Base-by-base conservation (phyloP, 1,284 basidiomycete genomes). In the Xerocomus amazonicus region DNA sequence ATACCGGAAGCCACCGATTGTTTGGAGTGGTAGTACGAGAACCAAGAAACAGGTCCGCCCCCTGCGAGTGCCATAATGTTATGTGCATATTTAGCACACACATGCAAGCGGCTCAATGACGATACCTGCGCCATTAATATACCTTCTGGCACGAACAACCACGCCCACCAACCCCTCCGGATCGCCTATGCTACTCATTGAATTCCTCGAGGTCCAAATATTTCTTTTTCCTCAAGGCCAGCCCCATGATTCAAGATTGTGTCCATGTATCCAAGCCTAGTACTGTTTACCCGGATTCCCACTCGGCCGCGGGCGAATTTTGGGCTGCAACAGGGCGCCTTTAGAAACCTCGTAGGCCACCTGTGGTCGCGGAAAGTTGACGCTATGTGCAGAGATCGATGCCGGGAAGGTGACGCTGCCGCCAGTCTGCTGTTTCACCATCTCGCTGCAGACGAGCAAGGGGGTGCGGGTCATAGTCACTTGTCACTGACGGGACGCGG, bases 231-330 rank as follows among this genome's bases (percentile, higher is more conserved):
- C 14, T 58, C 67, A 9, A 72, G 54, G 1, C 63, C 65, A 0
- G 63, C 58, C 9, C 67, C 69, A 37, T 67, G 60, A 31, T 73
- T 76, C 56, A 74, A 58, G 36, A 68, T 62, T 3, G 73, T 75
- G 47, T 74, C 69, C 68, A 73, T 73, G 53, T 73, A 74, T n/a
- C 74, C 73, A 8, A 73, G 72, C 40, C 68, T 70, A 33, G 76
- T 66, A 28, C 65, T 71, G 48, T 74, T 76, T 32, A 73, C 73
- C 4, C 70, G 66, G 34, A 75, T 72, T 1, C 72, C 72, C 72
- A 74, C 54, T 76, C 73, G 0, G 71, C 71, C 6, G 72, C 72
- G 6, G 63, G 53, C 10, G 53, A 56, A 31, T 46, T 54, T 54
- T 59, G 37, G 63, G 57, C 31, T 56, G 57, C 38, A 66, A 29